Percentiles rank a stretch among this genome's conserved stretches.
phyloP scores from a whole-genome alignment of 148 eudicot species.

The Chenopodium suecicum region DNA sequence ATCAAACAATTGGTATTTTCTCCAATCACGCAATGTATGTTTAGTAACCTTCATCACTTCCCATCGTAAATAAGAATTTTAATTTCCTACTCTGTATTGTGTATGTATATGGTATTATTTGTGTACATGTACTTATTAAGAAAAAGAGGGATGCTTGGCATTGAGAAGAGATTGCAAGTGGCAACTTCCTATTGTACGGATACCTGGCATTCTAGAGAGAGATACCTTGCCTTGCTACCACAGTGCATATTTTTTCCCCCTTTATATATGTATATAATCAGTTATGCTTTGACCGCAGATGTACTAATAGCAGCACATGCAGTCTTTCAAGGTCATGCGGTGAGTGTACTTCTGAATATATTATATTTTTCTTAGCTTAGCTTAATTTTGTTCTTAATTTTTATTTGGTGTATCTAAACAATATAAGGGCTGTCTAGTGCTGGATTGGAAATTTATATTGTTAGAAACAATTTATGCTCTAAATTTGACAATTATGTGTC shows the following conservation, averaged over 20 bases:
- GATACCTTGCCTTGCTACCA: not conserved
- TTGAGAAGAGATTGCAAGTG: no score
- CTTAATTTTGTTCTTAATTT: not conserved
- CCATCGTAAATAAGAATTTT: no score
- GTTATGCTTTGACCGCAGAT: constrained; percentile 53
- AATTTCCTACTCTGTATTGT: no score
- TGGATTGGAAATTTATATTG: not conserved
- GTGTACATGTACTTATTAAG: not conserved
- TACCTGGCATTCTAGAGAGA: not conserved
- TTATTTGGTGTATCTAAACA: not conserved
- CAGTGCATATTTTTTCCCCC: not conserved
- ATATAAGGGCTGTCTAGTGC: not conserved
- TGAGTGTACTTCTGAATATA: constrained; percentile 40
- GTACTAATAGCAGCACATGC: constrained; percentile 75
- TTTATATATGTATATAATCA: not conserved
- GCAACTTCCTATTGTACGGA: no score
- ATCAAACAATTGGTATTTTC: no score
- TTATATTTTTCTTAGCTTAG: constrained; percentile 3
- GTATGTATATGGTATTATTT: no score
- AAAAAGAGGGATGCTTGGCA: no score
- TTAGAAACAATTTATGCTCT: not conserved
- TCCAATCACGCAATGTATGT: no score
- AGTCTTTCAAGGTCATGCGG: constrained; percentile 66
- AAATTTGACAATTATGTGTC: not conserved
- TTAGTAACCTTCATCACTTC: no score